Evolutionary conservation across 2,329 filamentous ascomycete species (phyloP).

Genomic region (Neobulgaria alba): DNA sequence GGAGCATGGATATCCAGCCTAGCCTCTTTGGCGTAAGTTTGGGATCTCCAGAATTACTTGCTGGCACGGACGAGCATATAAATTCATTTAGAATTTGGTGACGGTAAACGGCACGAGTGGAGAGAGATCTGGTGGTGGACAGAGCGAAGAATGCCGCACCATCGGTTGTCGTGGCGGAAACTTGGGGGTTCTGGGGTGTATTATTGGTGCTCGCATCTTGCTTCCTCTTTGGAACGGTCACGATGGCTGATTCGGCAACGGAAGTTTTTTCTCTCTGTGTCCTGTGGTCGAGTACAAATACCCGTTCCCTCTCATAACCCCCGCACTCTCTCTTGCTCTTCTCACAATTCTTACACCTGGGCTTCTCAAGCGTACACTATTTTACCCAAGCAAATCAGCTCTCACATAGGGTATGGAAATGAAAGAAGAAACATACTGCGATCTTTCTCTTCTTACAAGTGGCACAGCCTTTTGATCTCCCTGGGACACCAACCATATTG

Average conservation of each 20-base stretch:
- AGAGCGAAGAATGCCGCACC: constrained; percentile 7
- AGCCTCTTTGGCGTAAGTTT: too few species aligned
- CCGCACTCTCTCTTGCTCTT: constrained; percentile 14
- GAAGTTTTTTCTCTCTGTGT: constrained; percentile 1
- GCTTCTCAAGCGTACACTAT: constrained; percentile 17
- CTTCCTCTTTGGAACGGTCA: neutral
- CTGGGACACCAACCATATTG: constrained; percentile 17
- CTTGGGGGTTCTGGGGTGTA: neutral
- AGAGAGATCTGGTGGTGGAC: constrained; percentile 5
- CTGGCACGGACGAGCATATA: constrained; percentile 14
- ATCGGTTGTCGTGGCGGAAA: constrained; percentile 6
- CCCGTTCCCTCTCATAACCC: constrained; percentile 14
- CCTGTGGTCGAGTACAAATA: constrained; percentile 14
- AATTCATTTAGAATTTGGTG: constrained; percentile 27
- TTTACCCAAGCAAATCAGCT: neutral
- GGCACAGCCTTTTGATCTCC: constrained; percentile 16
- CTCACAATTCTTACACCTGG: constrained; percentile 13
- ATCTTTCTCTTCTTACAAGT: constrained; percentile 15
- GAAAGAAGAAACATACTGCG: constrained; percentile 5
- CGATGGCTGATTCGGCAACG: neutral
- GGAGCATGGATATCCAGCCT: constrained; percentile 25
- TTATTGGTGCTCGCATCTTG: neutral
- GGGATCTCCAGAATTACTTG: neutral
- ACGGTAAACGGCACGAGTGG: constrained; percentile 15
- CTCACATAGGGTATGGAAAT: neutral